Conservation (phyloP, 1,139 yeast genomes). For the Arxiozyma heterogenica region DNA sequence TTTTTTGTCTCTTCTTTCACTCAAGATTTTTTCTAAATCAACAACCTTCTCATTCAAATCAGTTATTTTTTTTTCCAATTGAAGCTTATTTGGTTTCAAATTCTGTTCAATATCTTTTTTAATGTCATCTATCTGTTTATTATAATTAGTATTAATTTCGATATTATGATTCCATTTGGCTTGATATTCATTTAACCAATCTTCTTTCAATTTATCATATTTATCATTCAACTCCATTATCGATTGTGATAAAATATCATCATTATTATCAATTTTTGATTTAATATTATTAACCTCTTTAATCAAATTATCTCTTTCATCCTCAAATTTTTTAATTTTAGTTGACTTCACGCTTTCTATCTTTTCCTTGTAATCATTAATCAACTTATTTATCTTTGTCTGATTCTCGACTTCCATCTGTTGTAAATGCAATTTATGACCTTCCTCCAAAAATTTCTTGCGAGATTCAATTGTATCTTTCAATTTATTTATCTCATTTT, state of each 20-base stretch:
- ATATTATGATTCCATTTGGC: slow-evolving; percentile 17
- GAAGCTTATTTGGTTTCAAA: slow-evolving; percentile 13
- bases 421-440: slow-evolving; percentile 33
- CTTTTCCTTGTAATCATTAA: slow-evolving; percentile 31
- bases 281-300: slow-evolving; percentile 20
- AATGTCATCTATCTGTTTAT: slow-evolving; percentile 16
- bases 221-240: slow-evolving; percentile 18
- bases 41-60: slow-evolving; percentile 16
- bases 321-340: slow-evolving; percentile 29
- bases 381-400: slow-evolving; percentile 33
- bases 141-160: slow-evolving; percentile 13
- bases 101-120: slow-evolving; percentile 13
- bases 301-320: slow-evolving; percentile 23
- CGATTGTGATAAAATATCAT: slow-evolving; percentile 14
- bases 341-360: slow-evolving; percentile 34
- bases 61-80: slow-evolving; percentile 14
- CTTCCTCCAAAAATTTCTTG: slow-evolving; percentile 30
- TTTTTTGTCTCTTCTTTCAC: slow-evolving; percentile 6
- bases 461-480: slow-evolving; percentile 29
- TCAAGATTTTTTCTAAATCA: slow-evolving; percentile 17
- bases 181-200: slow-evolving; percentile 24
- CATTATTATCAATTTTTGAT: slow-evolving; percentile 23
- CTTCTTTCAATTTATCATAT: slow-evolving; percentile 18
- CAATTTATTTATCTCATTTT: slow-evolving; percentile 36
- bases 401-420: slow-evolving; percentile 34